Conservation (phyloP, 257 asterid species). For the Linaria vulgaris region DNA sequence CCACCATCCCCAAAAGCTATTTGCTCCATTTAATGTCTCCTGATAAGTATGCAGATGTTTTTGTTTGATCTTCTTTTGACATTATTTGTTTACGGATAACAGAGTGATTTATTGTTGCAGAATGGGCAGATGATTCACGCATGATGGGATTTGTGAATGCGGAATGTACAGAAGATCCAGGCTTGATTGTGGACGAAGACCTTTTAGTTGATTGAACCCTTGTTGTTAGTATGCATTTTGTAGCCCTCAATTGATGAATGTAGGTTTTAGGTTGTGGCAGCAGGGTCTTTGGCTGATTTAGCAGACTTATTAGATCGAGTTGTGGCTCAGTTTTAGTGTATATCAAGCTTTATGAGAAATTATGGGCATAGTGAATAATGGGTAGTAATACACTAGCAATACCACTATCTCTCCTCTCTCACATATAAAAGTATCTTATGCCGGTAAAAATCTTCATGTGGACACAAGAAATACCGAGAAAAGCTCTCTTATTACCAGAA, state of each 20-base stretch:
- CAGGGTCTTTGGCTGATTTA: slow-evolving; percentile 17
- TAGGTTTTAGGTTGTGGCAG: slow-evolving; percentile 15
- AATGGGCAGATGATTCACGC: slow-evolving; percentile 61
- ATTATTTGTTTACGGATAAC: neutral
- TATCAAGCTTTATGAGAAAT: too few relatives aligned
- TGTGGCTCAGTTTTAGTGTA: too few relatives aligned
- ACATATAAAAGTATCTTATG: too few relatives aligned
- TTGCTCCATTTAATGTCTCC: slow-evolving; percentile 6
- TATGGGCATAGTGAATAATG: too few relatives aligned
- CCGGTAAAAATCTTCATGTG: too few relatives aligned
- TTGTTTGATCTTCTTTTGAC: neutral
- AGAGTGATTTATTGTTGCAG: slow-evolving; percentile 29
- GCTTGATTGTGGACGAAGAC: neutral
- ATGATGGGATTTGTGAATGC: slow-evolving; percentile 31
- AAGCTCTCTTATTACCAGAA: too few relatives aligned
- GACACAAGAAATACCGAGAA: too few relatives aligned
- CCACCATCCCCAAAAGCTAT: neutral
- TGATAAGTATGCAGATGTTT: neutral
- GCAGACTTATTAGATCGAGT: too few relatives aligned
- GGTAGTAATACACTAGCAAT: too few relatives aligned
- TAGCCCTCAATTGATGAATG: slow-evolving; percentile 17
- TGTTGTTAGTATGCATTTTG: slow-evolving; percentile 18
- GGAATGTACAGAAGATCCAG: too few relatives aligned
- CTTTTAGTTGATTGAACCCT: slow-evolving; percentile 12
- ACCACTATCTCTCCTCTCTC: too few relatives aligned